Conservation (phyloP, 805 yeast genomes). For the Lipomyces kockii region DNA sequence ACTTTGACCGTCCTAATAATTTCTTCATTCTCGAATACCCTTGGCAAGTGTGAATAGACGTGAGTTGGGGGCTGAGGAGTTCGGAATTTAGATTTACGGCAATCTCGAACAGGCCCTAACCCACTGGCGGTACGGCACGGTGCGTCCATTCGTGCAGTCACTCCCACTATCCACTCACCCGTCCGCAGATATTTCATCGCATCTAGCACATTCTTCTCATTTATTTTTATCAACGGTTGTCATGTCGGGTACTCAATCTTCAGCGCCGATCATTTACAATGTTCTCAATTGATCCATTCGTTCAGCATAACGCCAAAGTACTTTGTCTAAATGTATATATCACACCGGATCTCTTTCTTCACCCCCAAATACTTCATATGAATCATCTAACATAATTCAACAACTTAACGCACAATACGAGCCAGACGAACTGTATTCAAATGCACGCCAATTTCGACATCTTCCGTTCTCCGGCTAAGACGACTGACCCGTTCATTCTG, state of each 20-base stretch:
- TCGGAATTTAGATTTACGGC: neutral
- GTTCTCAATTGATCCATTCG: neutral
- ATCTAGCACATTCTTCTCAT: too few relatives aligned
- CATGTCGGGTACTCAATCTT: too few relatives aligned
- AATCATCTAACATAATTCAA: neutral
- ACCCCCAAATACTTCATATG: neutral
- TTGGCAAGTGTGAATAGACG: neutral
- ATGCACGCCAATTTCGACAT: constrained; percentile 81
- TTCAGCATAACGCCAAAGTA: neutral
- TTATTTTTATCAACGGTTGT: too few relatives aligned
- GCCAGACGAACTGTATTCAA: constrained; percentile 72
- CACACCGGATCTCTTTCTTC: neutral
- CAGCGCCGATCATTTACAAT: neutral
- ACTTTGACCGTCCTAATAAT: constrained; percentile 3
- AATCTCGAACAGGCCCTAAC: neutral
- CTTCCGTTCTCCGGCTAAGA: constrained; percentile 83
- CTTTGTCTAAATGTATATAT: neutral
- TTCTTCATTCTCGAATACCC: neutral
- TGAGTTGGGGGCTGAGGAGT: neutral
- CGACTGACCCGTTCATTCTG: constrained; percentile 76
- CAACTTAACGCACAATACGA: constrained; percentile 46
- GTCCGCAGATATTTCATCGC: too few relatives aligned
- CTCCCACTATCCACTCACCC: too few relatives aligned
- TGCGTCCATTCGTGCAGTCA: too few relatives aligned
- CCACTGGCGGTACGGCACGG: neutral